Evolutionary conservation across 768 basidiomycete species (phyloP).

Genomic region (Leccinellum luteum): DNA sequence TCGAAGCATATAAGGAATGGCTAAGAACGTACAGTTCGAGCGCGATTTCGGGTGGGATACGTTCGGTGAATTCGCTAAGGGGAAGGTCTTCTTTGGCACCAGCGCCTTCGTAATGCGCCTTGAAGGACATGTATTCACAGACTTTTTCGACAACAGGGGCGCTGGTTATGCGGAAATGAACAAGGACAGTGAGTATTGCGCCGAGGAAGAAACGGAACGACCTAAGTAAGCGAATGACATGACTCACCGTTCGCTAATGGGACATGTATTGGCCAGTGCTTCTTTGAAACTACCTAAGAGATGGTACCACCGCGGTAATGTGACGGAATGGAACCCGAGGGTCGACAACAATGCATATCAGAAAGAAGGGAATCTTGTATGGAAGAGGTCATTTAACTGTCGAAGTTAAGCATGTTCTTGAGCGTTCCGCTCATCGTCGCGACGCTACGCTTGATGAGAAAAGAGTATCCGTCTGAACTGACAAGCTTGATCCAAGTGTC

Average conservation of each 20-base stretch:
- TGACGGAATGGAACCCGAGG: constrained; percentile 7
- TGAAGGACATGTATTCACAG: constrained; percentile 87
- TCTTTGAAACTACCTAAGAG: constrained; percentile 69
- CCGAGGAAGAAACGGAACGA: neutral
- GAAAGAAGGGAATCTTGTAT: constrained; percentile 9
- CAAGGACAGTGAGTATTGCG: neutral
- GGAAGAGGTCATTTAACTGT: constrained; percentile 45
- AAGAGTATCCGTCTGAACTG: constrained; percentile 79
- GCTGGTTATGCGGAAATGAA: constrained; percentile 28
- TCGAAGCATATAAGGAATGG: neutral
- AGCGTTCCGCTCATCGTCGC: constrained; percentile 80
- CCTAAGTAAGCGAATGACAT: constrained; percentile 1
- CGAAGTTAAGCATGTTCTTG: constrained; percentile 72
- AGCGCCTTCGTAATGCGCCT: constrained; percentile 69
- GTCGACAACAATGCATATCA: constrained; percentile 1
- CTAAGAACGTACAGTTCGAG: constrained; percentile 73
- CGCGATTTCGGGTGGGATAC: constrained; percentile 83
- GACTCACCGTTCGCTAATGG: constrained; percentile 66
- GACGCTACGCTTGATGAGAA: constrained; percentile 71
- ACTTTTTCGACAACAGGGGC: constrained; percentile 82
- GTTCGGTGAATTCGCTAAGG: constrained; percentile 70
- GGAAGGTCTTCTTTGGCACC: constrained; percentile 78
- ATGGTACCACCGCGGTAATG: constrained; percentile 8
- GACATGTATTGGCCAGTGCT: constrained; percentile 66
- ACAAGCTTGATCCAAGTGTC: constrained; percentile 74